Base-by-base conservation (phyloP, 2,329 filamentous ascomycete species). In the Aphanoascus verrucosus region DNA sequence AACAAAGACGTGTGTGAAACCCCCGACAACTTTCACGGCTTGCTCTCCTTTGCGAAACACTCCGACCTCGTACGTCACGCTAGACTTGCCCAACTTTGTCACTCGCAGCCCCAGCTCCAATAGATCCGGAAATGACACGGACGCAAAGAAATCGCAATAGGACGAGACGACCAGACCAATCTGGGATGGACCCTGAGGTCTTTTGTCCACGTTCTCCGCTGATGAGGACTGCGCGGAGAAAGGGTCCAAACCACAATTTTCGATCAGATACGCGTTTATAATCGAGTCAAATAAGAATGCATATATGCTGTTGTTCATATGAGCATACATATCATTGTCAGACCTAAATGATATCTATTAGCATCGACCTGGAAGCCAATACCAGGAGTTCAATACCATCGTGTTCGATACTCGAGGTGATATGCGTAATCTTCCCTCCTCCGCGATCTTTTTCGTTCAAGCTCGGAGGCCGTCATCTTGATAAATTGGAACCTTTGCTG, bases 281-380 rank as follows among this genome's bases (percentile, higher is more conserved):
- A 94, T 81, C 1, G 87, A 90, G 72, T 97, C 91, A 68, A 94
- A 93, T 54, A 94, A 77, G 57, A 86, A 84, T 62, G 86, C 86
- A 70, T 95, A 95, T 52, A 93, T 78, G 40, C 83, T 86, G 66
- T 94, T 95, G 72, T 95, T 95, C 76, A 94, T 82, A 67, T 97
- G 91, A 56, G 87, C 79, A 69, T 93, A 95, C 86, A 94, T 93
- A 72, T 95, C 89, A 66, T 94, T 94, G 70, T 95, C 89, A 67
- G 81, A 83, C 88, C 88, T 90, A 19, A 23, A 57, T 20, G 37
- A 14, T 23, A 9, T 17, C 28, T 48, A 12, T 40, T 34, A 56
- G 41, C 32, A 20, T 12, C 7, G 31, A n/a, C n/a, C n/a, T n/a
- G n/a, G n/a, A n/a, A n/a, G 7, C 5, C 28, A 28, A 23, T 15